Percentiles rank a stretch among this genome's conserved stretches.
phyloP scores from a whole-genome alignment of 2,329 filamentous ascomycete species.

The Ophiosphaerella narmari region DNA sequence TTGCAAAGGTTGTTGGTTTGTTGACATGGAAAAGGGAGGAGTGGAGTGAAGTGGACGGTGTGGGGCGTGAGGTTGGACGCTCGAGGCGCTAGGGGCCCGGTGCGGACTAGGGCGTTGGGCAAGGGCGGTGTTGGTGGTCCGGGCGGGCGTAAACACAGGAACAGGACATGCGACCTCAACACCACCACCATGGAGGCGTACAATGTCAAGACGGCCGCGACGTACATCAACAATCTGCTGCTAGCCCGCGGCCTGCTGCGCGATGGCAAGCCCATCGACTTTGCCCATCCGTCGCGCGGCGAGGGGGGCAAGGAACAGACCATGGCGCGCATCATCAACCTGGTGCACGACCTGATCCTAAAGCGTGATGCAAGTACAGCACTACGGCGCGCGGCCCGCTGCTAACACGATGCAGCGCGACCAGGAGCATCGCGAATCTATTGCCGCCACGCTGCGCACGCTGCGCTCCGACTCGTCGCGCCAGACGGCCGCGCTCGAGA shows the following conservation, averaged over 20 bases:
- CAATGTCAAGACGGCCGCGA: conserved; percentile 64
- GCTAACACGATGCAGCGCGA: conserved; percentile 67
- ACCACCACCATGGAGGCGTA: conserved; percentile 48
- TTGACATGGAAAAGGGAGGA: no score
- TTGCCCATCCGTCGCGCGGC: conserved; percentile 70
- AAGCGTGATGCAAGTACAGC: conserved; percentile 74
- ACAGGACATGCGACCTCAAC: no score
- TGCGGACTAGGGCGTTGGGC: background rate
- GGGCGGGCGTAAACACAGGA: background rate
- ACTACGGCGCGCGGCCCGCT: background rate
- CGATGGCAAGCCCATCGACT: conserved; percentile 76
- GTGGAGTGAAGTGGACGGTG: no score
- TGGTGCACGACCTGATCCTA: conserved; percentile 91
- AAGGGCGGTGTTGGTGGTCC: conserved; percentile 3
- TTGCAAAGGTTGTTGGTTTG: no score
- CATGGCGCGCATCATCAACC: conserved; percentile 85
- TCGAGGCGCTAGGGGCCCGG: no score
- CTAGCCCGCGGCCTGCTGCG: conserved; percentile 66
- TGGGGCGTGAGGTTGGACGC: background rate
- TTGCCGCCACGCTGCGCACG: conserved; percentile 76
- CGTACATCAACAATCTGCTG: conserved; percentile 68
- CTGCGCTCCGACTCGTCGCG: conserved; percentile 76
- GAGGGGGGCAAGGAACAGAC: conserved; percentile 68
- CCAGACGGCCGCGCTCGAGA: conserved; percentile 70
- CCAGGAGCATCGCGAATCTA: conserved; percentile 81